Evolutionary conservation across 164 flowering plant genomes (phyloP), one percentile per base, ranked within the genome.

Genomic region (Cinnamomum chago): DNA sequence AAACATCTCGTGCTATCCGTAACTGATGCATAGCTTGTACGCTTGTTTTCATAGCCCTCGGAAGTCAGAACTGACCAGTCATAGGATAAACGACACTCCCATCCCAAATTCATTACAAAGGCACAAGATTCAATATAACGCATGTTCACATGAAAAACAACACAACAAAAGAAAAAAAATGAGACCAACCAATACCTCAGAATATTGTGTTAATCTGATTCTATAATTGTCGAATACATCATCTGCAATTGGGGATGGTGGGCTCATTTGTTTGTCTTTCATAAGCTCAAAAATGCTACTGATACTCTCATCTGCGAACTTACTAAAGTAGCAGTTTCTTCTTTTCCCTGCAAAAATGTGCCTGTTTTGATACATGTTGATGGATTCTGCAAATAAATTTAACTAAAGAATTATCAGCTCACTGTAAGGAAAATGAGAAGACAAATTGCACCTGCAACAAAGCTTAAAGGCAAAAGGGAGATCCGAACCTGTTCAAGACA

Each of bases 391-490:
- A 62, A 27, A 35, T 55, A 58, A 40, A 10, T 62, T 33, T 58
- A 7, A 20, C 66, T 55, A 3, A 55, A 2, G 65, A 17, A 58
- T 67, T 30, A 67, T 30, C 33, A 47, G 33, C 35, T 68, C 50
- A 76, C 3, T 30, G 70, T 25, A 60, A 58, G 50, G 60, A 33
- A 40, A 77, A 69, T 55, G 58, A 64, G 14, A 50, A 58, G 47
- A 77, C 75, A 75, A 3, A 51, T 2, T 76, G 70, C 80, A 90
- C 97, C 97, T 82, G 84, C 82, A 62, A 80, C 82, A 88, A 88
- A 92, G 83, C 88, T 83, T 76, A 90, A 68, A 14, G 95, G 95
- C 82, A 89, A 80, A 81, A 92, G 89, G 80, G 77, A 65, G 51
- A 76, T 22, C 14, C 84, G 91, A 33, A 90, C 85, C 92, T 92